phyloP scores from a whole-genome alignment of 2,329 filamentous ascomycete species.

The Trichoderma semiorbis region DNA sequence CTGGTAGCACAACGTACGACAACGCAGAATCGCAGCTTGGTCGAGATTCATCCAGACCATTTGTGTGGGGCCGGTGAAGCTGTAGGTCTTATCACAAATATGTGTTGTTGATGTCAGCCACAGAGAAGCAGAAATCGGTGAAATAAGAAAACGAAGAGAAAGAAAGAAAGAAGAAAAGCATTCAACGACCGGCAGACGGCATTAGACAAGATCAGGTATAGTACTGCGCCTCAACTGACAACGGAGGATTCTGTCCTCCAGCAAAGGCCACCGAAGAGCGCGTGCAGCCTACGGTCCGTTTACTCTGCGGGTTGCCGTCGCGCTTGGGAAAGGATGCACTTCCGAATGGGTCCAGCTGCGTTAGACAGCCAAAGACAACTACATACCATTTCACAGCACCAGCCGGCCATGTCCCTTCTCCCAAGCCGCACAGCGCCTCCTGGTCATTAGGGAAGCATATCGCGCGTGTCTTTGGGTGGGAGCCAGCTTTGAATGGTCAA shows the following conservation, averaged over 20 bases:
- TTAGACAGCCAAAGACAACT: neutral
- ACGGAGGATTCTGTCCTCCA: neutral
- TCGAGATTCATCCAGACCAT: neutral
- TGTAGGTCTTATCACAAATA: conserved; percentile 1
- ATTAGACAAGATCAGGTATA: neutral
- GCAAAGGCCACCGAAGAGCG: neutral
- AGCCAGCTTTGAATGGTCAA: neutral
- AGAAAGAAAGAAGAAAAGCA: neutral
- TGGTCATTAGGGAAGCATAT: neutral
- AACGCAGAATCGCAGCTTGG: neutral
- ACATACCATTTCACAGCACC: neutral
- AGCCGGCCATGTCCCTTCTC: neutral
- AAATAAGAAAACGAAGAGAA: neutral
- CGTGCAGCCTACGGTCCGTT: neutral
- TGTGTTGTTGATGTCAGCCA: neutral
- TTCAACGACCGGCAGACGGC: neutral
- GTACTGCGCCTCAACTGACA: neutral
- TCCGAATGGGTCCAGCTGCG: neutral
- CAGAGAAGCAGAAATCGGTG: neutral
- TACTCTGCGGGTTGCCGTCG: conserved; percentile 3
- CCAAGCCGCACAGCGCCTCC: neutral
- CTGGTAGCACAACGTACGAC: neutral
- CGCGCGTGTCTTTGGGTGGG: neutral
- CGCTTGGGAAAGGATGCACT: neutral
- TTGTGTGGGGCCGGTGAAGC: conserved; percentile 13